phyloP scores from a whole-genome alignment of 1,139 yeast species.

The Saccharomyces hybrid region DNA sequence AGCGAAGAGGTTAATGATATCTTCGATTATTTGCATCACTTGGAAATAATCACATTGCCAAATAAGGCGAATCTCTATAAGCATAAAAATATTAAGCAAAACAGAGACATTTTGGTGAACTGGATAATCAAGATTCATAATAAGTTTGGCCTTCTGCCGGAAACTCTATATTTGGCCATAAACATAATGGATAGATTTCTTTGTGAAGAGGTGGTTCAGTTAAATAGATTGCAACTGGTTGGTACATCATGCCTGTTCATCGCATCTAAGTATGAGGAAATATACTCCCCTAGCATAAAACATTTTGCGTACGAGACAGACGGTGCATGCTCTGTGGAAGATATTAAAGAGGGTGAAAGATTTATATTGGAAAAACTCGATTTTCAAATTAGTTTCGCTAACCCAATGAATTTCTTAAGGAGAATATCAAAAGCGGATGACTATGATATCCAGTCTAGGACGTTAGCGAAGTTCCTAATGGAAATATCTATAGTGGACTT shows the following conservation, averaged over 20 bases:
- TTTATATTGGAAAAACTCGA: slow-evolving; percentile 63
- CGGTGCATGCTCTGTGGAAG: slow-evolving; percentile 63
- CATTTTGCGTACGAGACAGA: slow-evolving; percentile 83
- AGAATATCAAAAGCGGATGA: slow-evolving; percentile 90
- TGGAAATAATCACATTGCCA: slow-evolving; percentile 70
- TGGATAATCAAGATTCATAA: slow-evolving; percentile 91
- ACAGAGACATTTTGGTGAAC: slow-evolving; percentile 76
- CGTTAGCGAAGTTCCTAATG: slow-evolving; percentile 77
- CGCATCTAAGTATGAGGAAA: slow-evolving; percentile 92
- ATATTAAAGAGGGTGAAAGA: slow-evolving; percentile 76
- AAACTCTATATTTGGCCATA: slow-evolving; percentile 76
- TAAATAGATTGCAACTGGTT: slow-evolving; percentile 74
- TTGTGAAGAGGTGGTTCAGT: slow-evolving; percentile 65
- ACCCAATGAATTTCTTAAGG: slow-evolving; percentile 85
- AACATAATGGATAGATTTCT: slow-evolving; percentile 85
- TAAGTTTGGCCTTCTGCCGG: slow-evolving; percentile 77
- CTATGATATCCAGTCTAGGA: slow-evolving; percentile 81
- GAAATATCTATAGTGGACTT: slow-evolving; percentile 77
- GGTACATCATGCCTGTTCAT: slow-evolving; percentile 85
- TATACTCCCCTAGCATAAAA: slow-evolving; percentile 74
- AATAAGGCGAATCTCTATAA: slow-evolving; percentile 59
- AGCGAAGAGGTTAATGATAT: slow-evolving; percentile 85
- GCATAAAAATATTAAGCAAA: slow-evolving; percentile 68
- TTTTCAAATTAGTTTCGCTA: slow-evolving; percentile 77
- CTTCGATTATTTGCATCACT: slow-evolving; percentile 62